These are phyloP conservation scores for Diaporthe longicolla DNA, from an alignment of 2,329 filamentous ascomycete genomes.

Conservation along the genomic window DNA sequence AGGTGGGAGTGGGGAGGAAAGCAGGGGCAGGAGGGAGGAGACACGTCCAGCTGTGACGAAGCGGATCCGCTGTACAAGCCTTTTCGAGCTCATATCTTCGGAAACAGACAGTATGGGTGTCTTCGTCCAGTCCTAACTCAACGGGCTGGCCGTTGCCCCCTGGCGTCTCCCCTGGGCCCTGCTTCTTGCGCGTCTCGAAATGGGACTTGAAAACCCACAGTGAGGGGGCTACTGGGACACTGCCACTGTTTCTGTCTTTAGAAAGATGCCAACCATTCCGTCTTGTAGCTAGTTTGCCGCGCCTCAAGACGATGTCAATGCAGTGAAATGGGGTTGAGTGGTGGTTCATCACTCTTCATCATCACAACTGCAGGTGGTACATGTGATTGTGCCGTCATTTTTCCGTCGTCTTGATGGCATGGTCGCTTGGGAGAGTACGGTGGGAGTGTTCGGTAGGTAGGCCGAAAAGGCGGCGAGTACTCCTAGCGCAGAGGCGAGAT, in stretches of 20 bases:
- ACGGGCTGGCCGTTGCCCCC: conserved; percentile 37
- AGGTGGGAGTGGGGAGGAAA: conserved; percentile 30
- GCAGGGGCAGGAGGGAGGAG: conserved; percentile 37
- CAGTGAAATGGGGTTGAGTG: neutral
- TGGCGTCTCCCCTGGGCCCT: conserved; percentile 37
- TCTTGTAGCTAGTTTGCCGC: conserved; percentile 9
- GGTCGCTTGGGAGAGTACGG: conserved; percentile 7
- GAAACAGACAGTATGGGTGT: conserved; percentile 20
- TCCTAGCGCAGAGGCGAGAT: conserved; percentile 32
- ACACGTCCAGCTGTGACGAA: conserved; percentile 24
- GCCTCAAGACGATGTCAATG: conserved; percentile 8
- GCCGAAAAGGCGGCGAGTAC: conserved; percentile 31
- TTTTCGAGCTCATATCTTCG: conserved; percentile 31
- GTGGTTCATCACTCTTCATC: neutral
- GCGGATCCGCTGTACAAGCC: conserved; percentile 41
- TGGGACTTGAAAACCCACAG: conserved; percentile 36
- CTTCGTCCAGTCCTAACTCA: conserved; percentile 22
- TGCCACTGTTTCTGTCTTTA: conserved; percentile 37
- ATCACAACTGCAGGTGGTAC: neutral
- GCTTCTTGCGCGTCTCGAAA: conserved; percentile 39
- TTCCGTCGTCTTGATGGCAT: conserved; percentile 34
- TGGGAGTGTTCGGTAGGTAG: conserved; percentile 11
- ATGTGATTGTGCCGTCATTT: conserved; percentile 23
- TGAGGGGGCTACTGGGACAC: conserved; percentile 38
- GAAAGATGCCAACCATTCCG: neutral